These are phyloP conservation scores for Excoecaria agallocha DNA, from an alignment of 345 rosid species.

Conservation along the genomic window DNA sequence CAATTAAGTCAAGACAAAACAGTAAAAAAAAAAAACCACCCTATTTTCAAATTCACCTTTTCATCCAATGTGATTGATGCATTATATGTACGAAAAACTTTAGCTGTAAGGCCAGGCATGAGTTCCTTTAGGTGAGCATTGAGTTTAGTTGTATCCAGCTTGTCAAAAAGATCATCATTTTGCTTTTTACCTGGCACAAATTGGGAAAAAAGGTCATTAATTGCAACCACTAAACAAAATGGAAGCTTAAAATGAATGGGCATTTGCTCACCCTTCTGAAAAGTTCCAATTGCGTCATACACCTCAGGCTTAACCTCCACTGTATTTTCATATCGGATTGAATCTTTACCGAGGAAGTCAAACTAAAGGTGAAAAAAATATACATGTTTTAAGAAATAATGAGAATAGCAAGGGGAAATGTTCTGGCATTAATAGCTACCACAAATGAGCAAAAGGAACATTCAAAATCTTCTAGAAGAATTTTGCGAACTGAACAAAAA, in stretches of 20 bases:
- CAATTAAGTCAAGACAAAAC: not conserved
- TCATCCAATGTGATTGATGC: constrained; percentile 91
- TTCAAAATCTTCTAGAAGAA: not conserved
- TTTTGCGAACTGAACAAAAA: not conserved
- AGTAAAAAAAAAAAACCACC: not conserved
- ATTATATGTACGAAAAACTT: constrained; percentile 98
- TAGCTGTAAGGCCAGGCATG: constrained; percentile 98
- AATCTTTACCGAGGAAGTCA: constrained; percentile 99
- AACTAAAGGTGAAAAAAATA: constrained; percentile 54
- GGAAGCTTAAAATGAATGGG: constrained; percentile 8
- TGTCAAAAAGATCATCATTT: constrained; percentile 77
- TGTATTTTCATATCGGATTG: constrained; percentile 88
- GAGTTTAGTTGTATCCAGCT: constrained; percentile 81
- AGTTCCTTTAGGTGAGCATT: constrained; percentile 96
- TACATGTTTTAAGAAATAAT: constrained; percentile 10
- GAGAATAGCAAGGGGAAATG: not conserved
- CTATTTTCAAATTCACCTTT: constrained; percentile 50
- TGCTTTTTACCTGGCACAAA: constrained; percentile 55
- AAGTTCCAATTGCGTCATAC: constrained; percentile 86
- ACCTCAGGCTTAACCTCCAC: constrained; percentile 91
- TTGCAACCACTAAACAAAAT: constrained; percentile 5
- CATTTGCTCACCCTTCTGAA: constrained; percentile 63
- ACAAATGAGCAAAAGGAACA: not conserved
- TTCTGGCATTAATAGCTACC: not conserved
- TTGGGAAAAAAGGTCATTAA: constrained; percentile 12